These are phyloP conservation scores for Clavispora fructus DNA, from an alignment of 805 yeast genomes.

Conservation along the genomic window DNA sequence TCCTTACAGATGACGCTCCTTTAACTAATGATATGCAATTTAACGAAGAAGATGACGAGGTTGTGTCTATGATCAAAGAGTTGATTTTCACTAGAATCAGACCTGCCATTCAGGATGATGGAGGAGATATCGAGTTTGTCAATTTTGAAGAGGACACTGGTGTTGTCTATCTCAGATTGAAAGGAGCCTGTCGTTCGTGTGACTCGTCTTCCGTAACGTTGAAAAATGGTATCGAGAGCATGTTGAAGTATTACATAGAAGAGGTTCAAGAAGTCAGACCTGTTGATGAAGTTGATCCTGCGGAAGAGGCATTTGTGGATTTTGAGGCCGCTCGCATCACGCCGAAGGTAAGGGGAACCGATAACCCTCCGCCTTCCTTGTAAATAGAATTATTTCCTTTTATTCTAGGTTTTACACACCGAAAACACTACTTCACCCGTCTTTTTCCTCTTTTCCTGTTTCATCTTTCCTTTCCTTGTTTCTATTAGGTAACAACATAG, in stretches of 20 bases:
- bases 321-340: slow-evolving; percentile 19
- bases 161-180: slow-evolving; percentile 50
- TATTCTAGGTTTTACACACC: not conserved
- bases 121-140: slow-evolving; percentile 69
- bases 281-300: slow-evolving; percentile 35
- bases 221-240: slow-evolving; percentile 64
- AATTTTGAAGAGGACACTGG: slow-evolving; percentile 51
- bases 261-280: slow-evolving; percentile 58
- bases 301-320: slow-evolving; percentile 11
- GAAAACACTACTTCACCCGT: not conserved
- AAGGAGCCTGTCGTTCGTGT: slow-evolving; percentile 73
- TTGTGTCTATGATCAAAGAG: slow-evolving; percentile 63
- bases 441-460: not conserved
- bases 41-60: slow-evolving; percentile 61
- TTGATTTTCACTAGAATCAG: slow-evolving; percentile 63
- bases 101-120: slow-evolving; percentile 73
- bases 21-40: slow-evolving; percentile 37
- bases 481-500: not conserved
- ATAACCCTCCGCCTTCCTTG: slow-evolving; percentile 11
- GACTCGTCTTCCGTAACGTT: slow-evolving; percentile 61
- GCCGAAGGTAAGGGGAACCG: slow-evolving; percentile 24
- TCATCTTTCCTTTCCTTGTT: not conserved
- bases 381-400: not conserved
- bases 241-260: slow-evolving; percentile 66
- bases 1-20: slow-evolving; percentile 28